Evolutionary conservation across 169 alveolate species (phyloP).

Genomic region (Eimeria necatrix): DNA sequence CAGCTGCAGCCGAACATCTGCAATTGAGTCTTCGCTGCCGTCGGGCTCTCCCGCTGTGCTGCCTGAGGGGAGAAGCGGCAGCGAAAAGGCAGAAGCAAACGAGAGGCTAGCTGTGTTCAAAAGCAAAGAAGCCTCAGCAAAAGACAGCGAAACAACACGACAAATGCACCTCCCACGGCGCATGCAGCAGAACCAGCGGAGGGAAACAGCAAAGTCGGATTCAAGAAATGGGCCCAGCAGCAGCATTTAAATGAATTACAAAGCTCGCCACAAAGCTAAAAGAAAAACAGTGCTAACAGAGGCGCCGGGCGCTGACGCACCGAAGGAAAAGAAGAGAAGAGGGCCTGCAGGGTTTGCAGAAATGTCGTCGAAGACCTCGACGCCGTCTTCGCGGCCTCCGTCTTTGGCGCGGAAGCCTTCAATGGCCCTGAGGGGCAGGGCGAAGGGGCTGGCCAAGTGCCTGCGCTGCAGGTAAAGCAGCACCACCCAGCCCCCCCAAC

Average conservation of each 20-base stretch:
- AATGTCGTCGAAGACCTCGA: background rate
- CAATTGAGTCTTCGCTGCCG: constrained; percentile 57
- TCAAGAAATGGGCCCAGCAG: background rate
- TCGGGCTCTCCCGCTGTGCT: constrained; percentile 70
- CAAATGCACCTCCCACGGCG: background rate
- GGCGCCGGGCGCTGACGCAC: background rate
- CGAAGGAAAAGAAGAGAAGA: background rate
- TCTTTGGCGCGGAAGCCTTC: background rate
- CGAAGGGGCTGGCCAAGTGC: constrained; percentile 57
- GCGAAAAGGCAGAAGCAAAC: background rate
- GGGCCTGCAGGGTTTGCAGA: background rate
- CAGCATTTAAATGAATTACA: background rate
- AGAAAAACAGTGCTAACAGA: no score
- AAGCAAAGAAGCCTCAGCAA: no score
- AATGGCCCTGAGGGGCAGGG: constrained; percentile 44
- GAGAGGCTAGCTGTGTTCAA: no score
- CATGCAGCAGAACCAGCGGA: background rate
- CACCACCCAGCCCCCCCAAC: background rate
- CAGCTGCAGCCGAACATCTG: constrained; percentile 63
- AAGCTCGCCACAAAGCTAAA: background rate
- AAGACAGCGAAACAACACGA: background rate
- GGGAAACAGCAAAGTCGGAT: background rate
- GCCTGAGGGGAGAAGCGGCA: background rate
- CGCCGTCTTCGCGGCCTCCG: background rate
- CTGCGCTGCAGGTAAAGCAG: constrained; percentile 56